Evolutionary conservation across 495 filamentous ascomycete genomes (phyloP).

Genomic region (Letharia lupina): DNA sequence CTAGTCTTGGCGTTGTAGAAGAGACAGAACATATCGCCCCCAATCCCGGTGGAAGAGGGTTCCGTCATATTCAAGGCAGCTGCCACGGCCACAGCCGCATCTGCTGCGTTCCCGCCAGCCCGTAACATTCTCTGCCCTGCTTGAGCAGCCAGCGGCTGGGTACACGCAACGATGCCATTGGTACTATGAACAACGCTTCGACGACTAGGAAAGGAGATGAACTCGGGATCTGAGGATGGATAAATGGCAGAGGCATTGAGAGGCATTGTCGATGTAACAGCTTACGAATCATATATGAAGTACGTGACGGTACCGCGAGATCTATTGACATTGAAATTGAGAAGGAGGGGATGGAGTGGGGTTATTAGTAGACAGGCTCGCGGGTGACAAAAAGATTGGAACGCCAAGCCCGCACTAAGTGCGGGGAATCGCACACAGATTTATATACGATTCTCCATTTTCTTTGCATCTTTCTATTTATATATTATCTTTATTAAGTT

Average conservation of each 20-base stretch:
- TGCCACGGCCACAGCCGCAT: constrained; percentile 88
- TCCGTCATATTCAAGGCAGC: constrained; percentile 91
- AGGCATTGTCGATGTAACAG: constrained; percentile 38
- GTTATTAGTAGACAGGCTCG: neutral
- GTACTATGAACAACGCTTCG: constrained; percentile 89
- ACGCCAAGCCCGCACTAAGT: too few species aligned
- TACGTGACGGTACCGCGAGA: neutral
- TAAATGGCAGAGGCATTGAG: constrained; percentile 54
- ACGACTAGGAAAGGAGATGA: constrained; percentile 66
- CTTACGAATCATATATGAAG: neutral
- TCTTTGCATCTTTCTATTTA: too few species aligned
- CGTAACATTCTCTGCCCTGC: constrained; percentile 77
- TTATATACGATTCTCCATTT: too few species aligned
- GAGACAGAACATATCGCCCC: constrained; percentile 96
- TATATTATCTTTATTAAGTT: too few species aligned
- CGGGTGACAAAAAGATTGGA: too few species aligned
- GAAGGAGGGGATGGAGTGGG: neutral
- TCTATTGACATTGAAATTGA: neutral
- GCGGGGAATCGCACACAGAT: too few species aligned
- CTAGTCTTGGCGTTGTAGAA: constrained; percentile 80
- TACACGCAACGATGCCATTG: constrained; percentile 85
- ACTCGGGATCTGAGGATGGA: constrained; percentile 50
- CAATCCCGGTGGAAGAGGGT: constrained; percentile 89
- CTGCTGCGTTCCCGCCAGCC: constrained; percentile 88
- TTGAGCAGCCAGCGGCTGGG: constrained; percentile 82